phyloP scores from a whole-genome alignment of 306 rosid species.

The Lupinus albus region DNA sequence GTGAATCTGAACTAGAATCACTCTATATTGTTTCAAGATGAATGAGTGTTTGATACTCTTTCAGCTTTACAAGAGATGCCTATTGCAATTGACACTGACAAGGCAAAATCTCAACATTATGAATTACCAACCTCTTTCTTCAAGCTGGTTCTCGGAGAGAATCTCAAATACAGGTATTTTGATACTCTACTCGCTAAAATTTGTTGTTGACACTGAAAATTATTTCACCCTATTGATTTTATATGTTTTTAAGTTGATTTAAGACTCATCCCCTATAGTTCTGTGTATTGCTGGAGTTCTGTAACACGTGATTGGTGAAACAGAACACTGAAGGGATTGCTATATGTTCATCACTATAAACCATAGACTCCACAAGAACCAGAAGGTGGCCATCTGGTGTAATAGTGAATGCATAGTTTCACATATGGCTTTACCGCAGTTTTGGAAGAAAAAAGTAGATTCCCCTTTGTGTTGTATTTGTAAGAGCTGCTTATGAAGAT shows the following conservation, averaged over 20 bases:
- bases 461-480: too few relatives aligned
- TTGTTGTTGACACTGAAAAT: neutral
- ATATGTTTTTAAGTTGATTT: neutral
- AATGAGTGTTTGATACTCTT: conserved; percentile 17
- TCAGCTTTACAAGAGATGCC: conserved; percentile 87
- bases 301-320: neutral
- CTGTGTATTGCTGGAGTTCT: neutral
- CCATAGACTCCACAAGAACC: neutral
- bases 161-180: conserved; percentile 83
- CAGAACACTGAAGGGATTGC: neutral
- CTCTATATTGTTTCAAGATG: neutral
- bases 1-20: neutral
- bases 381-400: neutral
- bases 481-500: conserved; percentile 13
- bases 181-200: neutral
- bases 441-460: too few relatives aligned
- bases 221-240: neutral
- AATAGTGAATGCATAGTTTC: neutral
- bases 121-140: conserved; percentile 93
- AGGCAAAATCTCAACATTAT: conserved; percentile 78
- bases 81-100: conserved; percentile 74
- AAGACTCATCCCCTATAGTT: neutral
- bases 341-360: neutral
- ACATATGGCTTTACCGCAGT: neutral
- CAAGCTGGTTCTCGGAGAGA: conserved; percentile 74